Base-by-base conservation (phyloP, 1,284 basidiomycete genomes). In the Ustilago trichophora region DNA sequence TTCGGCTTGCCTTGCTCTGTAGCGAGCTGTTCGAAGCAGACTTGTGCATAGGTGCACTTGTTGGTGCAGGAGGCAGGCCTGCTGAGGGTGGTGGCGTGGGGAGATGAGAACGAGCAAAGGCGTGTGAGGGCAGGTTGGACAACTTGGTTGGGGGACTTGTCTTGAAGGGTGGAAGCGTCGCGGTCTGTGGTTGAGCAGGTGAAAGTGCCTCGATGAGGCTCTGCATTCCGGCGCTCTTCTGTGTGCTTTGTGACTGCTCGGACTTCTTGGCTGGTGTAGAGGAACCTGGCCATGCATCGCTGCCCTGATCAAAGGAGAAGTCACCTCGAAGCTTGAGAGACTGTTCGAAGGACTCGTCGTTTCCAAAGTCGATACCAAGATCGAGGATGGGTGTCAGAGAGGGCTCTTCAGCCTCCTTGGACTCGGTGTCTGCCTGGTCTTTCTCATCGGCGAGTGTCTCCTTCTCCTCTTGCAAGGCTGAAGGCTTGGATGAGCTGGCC, bases 341-440 rank as follows among this genome's bases (percentile, higher is more conserved):
- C 33, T 63, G 40, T 21, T 58, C 47, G 40, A 69, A 64, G 1
- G 46, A 40, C 12, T 48, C 46, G 35, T 69, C 55, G 32, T 49
- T 53, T 2, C 55, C 60, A 56, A 72, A 62, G 45, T 60, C 59
- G 31, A 72, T 57, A 24, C 62, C 65, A 25, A 72, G 64, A 29
- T 72, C 65, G 21, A 72, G 65, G 34, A 72, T 72, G 0, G 69
- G 69, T 6, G 69, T 72, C 31, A 71, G 47, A 1, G 67, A 71
- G 7, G 48, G 47, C 26, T 64, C 67, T 10, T 71, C 53, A 2
- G 49, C 54, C 12, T 64, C 57, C 11, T 63, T 46, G 2, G 31
- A 16, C 10, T 37, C 18, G 12, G 51, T n/a, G 27, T 25, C 29
- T 13, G 22, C 22, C 37, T 41, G n/a, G 22, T 22, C 26, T 13